These are phyloP conservation scores for Fonsecaea pedrosoi DNA, from an alignment of 2,329 filamentous ascomycete genomes.

Conservation along the genomic window DNA sequence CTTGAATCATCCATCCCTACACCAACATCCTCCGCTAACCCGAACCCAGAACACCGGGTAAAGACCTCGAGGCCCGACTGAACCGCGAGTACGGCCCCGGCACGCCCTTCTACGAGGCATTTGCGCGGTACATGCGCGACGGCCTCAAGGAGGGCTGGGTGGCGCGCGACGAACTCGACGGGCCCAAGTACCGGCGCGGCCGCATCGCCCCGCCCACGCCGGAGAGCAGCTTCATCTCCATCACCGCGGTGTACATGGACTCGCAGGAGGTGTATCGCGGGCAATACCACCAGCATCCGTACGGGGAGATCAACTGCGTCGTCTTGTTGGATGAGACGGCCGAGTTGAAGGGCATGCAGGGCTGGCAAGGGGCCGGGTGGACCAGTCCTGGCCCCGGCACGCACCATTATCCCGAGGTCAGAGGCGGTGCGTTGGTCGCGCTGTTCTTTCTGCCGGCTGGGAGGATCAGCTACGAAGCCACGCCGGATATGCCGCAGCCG, in stretches of 20 bases:
- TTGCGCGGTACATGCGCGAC: constrained; percentile 49
- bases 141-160: constrained; percentile 57
- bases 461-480: constrained; percentile 49
- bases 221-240: constrained; percentile 60
- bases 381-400: constrained; percentile 62
- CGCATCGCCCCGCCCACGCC: constrained; percentile 56
- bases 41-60: constrained; percentile 53
- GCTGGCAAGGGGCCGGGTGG: constrained; percentile 65
- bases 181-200: constrained; percentile 56
- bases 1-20: not conserved
- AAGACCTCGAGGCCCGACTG: constrained; percentile 53
- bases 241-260: constrained; percentile 66
- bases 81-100: constrained; percentile 55
- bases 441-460: constrained; percentile 64
- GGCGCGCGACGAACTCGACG: constrained; percentile 53
- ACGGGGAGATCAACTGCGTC: constrained; percentile 64
- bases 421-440: constrained; percentile 59
- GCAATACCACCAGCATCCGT: constrained; percentile 62
- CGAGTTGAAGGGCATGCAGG: constrained; percentile 62
- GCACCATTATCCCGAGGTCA: constrained; percentile 63
- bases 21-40: constrained; percentile 1
- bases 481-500: constrained; percentile 35
- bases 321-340: constrained; percentile 58
- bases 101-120: constrained; percentile 52
- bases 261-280: constrained; percentile 57